Base-by-base conservation (phyloP, 805 yeast species). In the Wickerhamiella nectarea region DNA sequence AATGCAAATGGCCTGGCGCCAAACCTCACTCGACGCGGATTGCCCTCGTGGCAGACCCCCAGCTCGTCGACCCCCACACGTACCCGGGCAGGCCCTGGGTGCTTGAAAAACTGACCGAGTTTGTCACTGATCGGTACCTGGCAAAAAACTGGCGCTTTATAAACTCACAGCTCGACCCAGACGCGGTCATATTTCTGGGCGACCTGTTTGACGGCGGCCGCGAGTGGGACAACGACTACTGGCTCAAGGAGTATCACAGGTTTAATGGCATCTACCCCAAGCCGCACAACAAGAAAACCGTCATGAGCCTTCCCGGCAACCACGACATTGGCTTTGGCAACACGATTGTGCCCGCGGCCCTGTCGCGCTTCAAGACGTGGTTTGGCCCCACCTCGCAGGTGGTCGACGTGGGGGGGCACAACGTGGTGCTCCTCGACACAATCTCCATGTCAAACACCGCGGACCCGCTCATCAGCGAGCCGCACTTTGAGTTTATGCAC, bases 271-370 rank as follows among this genome's bases (percentile, higher is more conserved):
- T 91, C 3, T 89, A 82, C 59, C 78, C 80, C 6, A 63, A 66
- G 47, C 68, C 68, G 45, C 63, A 69, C n/a, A 62, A 67, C 43
- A 64, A 72, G 41, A 57, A 58, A 35, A 65, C 69, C 2, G 51
- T 67, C 15, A 58, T 65, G 66, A 63, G 69, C n/a, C 52, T 72
- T 25, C 95, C 95, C 0, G 99, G 98, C 1, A 91, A 91, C 57
- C 99, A 91, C 59, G 99, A 91, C 58, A 84, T 93, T 50, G 99
- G 99, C 0, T 89, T 80, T 62, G 95, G 91, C 22, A 74, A 77
- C 47, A 75, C 76, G 0, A 75, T 91, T 12, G 67, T 75, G 14
- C 67, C 69, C 20, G 60, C 67, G 1, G 75, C 78, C 19, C 61
- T 72, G 36, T 61, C 72, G 28, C 64, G 97, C 51, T 91, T 87